Evolutionary conservation across 208 protist species (phyloP).

Genomic region (Leishmania amazonensis): DNA sequence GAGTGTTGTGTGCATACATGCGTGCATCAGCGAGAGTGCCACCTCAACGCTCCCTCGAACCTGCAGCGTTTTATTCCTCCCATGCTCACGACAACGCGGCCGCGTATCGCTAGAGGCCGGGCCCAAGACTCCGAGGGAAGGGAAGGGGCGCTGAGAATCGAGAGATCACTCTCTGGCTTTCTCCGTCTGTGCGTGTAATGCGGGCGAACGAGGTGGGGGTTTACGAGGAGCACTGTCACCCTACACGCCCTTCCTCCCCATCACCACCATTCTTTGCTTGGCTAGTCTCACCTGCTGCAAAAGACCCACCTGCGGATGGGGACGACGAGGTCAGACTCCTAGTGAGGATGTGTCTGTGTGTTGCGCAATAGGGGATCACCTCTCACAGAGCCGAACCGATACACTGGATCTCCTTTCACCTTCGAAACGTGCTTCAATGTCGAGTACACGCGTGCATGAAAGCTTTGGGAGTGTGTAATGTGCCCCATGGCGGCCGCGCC

Average conservation of each 20-base stretch:
- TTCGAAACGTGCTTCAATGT: not conserved
- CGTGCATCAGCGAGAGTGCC: not conserved
- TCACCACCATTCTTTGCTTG: not conserved
- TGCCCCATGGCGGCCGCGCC: too few species aligned
- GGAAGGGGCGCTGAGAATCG: not conserved
- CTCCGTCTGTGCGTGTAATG: not conserved
- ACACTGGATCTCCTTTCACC: not conserved
- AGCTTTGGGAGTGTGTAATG: not conserved
- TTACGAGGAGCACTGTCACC: not conserved
- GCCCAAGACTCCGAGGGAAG: not conserved
- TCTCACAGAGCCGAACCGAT: not conserved
- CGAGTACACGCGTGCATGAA: not conserved
- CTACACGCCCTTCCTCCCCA: not conserved
- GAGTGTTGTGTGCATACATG: not conserved
- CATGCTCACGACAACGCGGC: not conserved
- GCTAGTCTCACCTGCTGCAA: not conserved
- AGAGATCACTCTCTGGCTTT: not conserved
- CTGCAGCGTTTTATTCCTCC: not conserved
- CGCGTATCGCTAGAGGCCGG: not conserved
- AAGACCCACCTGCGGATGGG: not conserved
- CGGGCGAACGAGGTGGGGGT: not conserved
- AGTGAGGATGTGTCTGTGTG: not conserved
- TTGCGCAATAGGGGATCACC: not conserved
- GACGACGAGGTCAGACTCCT: not conserved
- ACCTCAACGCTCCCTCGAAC: not conserved